Percentiles rank a stretch among this genome's conserved stretches.
Evolutionary conservation across 169 alveolate species (phyloP).

Genomic region (Cryptosporidium felis): DNA sequence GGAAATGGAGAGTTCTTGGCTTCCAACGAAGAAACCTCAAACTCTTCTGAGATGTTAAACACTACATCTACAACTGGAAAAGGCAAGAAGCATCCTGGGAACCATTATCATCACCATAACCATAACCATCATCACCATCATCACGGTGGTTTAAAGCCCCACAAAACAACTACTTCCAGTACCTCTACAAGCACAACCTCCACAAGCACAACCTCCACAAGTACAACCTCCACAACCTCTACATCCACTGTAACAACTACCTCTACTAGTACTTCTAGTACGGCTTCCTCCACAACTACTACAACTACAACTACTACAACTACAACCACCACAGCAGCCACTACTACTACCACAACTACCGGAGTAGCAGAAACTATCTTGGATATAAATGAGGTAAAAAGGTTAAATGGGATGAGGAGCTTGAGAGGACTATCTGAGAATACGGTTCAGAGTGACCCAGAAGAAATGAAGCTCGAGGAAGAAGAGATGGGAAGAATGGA

Average conservation of each 20-base stretch:
- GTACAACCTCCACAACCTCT: neutral
- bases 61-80: neutral
- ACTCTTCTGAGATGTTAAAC: neutral
- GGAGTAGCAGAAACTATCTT: neutral
- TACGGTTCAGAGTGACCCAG: neutral
- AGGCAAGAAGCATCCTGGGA: neutral
- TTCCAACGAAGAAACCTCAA: neutral
- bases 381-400: neutral
- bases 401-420: neutral
- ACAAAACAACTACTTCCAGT: slow-evolving; percentile 12
- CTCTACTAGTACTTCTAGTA: neutral
- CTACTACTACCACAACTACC: slow-evolving; percentile 16
- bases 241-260: neutral
- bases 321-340: neutral
- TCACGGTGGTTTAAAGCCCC: slow-evolving; percentile 2
- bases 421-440: slow-evolving; percentile 29
- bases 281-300: neutral
- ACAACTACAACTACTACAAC: slow-evolving; percentile 14
- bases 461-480: neutral
- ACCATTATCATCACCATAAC: slow-evolving; percentile 4
- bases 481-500: slow-evolving; percentile 5
- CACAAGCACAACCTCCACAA: neutral
- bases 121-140: slow-evolving; percentile 43
- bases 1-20: neutral
- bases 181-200: neutral